phyloP scores from a whole-genome alignment of 305 asterid species.

The Fraxinus greggii region DNA sequence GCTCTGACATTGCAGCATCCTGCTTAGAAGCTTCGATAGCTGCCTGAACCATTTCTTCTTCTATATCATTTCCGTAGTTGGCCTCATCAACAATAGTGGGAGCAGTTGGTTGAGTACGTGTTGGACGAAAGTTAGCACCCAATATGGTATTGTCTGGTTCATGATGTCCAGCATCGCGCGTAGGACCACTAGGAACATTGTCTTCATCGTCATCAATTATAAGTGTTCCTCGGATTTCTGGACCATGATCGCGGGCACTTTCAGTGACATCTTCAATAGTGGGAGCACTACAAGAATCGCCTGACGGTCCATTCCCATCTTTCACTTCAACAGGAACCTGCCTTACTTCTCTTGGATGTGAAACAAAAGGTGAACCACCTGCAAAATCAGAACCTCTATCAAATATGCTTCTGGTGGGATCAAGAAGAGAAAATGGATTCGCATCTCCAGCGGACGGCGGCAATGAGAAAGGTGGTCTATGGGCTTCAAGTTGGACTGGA shows the following conservation, averaged over 20 bases:
- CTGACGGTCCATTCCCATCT: constrained; percentile 51
- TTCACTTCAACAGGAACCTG: constrained; percentile 74
- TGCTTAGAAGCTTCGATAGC: constrained; percentile 95
- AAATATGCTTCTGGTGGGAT: constrained; percentile 43
- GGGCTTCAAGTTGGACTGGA: constrained; percentile 40
- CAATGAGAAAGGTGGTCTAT: constrained; percentile 46
- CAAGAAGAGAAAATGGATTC: constrained; percentile 57
- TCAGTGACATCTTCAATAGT: constrained; percentile 61
- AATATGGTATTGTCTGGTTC: constrained; percentile 2
- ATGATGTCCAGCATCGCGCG: constrained; percentile 12
- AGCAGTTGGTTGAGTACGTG: constrained; percentile 49
- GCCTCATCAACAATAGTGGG: constrained; percentile 56
- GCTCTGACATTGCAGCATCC: constrained; percentile 55
- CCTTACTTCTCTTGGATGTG: constrained; percentile 74
- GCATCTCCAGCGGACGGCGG: constrained; percentile 42
- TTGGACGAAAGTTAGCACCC: not conserved
- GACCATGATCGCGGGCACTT: constrained; percentile 46
- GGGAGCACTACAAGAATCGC: constrained; percentile 49
- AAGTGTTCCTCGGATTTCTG: constrained; percentile 51
- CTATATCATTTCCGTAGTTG: constrained; percentile 69
- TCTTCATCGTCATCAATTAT: constrained; percentile 47
- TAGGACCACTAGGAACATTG: constrained; percentile 32
- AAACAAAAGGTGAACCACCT: constrained; percentile 47
- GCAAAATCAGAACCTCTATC: constrained; percentile 40
- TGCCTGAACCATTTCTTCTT: constrained; percentile 95